Base-by-base conservation (phyloP, 306 rosid genomes). In the Dalbergia cultrata region DNA sequence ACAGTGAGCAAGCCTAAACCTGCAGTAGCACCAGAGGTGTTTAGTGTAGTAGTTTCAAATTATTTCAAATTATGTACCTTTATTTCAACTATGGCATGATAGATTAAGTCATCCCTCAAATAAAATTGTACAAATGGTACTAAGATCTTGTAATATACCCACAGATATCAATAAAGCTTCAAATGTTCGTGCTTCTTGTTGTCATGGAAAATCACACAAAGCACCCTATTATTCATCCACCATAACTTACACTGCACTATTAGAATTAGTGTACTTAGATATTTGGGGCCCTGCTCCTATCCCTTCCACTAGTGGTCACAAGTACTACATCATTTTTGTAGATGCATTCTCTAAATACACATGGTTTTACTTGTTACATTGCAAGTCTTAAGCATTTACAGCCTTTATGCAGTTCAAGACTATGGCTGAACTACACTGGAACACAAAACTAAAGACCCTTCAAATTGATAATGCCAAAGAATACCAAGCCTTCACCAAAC, bases 191-290 rank as follows among this genome's bases (percentile, higher is more conserved):
- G 3, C 1, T 2, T 6, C 63, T 1, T 57, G 34, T 8, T 57
- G 34, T 8, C 1, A 8, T 1, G 63, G 14, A 1, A 57, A 57
- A 19, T 3, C 5, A 0, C 34, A 57, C 5, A 18, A 57, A 18
- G 3, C 21, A 1, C 31, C 34, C 0, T 57, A 2, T 3, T 1
- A 0, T 3, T 0, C 4, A 19, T 57, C 13, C 0, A 8, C 9
- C 1, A 57, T 12, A 0, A 5, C 9, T 1, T 57, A 57, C 5
- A 7, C 1, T 9, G 3, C 9, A 18, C 34, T 34, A 2, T 19
- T 57, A 8, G 4, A 57, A 8, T 12, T 57, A 2, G 12, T 19
- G 1, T 57, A 1, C 33, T 7, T 34, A 7, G 63, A 57, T 1
- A n/a, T 57, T 1, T 57, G 63, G 63, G 34, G 33, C 4, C 63